Evolutionary conservation across 2,329 filamentous ascomycete species (phyloP).

Genomic region (Neofusicoccum cordaticola): DNA sequence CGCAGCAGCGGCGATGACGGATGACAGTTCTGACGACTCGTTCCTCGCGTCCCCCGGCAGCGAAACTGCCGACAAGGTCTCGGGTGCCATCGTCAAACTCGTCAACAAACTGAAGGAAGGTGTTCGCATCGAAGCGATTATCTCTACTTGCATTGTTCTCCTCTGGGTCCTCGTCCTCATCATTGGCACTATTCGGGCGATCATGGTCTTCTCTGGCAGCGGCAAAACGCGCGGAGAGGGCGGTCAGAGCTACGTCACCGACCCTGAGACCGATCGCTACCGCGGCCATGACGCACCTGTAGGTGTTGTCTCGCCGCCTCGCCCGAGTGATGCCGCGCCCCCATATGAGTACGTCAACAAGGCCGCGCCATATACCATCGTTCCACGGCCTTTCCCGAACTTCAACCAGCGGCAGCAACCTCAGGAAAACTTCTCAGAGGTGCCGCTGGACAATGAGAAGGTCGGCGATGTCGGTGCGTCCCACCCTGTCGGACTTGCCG

Average conservation of each 20-base stretch:
- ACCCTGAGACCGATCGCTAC: constrained; percentile 24
- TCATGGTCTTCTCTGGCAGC: constrained; percentile 58
- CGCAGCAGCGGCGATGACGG: constrained; percentile 57
- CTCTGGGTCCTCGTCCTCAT: constrained; percentile 77
- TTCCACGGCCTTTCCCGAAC: constrained; percentile 43
- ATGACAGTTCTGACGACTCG: constrained; percentile 55
- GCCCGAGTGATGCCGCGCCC: constrained; percentile 32
- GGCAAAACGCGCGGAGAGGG: constrained; percentile 63
- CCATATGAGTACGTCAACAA: constrained; percentile 46
- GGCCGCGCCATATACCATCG: constrained; percentile 46
- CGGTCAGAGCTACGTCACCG: constrained; percentile 41
- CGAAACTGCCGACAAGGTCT: constrained; percentile 77
- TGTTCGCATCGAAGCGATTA: constrained; percentile 74
- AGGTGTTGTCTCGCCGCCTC: constrained; percentile 8
- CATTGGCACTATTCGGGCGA: constrained; percentile 66
- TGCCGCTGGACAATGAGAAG: constrained; percentile 36
- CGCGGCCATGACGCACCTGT: constrained; percentile 16
- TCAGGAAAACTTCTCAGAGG: not conserved
- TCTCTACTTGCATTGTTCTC: constrained; percentile 70
- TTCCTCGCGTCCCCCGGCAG: constrained; percentile 77
- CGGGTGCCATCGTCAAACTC: constrained; percentile 69
- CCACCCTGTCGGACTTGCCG: constrained; percentile 41
- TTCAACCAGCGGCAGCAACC: constrained; percentile 34
- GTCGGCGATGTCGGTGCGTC: constrained; percentile 41
- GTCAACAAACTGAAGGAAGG: constrained; percentile 63